Conservation (phyloP, 2,329 filamentous ascomycete genomes). For the Claviceps purpurea region DNA sequence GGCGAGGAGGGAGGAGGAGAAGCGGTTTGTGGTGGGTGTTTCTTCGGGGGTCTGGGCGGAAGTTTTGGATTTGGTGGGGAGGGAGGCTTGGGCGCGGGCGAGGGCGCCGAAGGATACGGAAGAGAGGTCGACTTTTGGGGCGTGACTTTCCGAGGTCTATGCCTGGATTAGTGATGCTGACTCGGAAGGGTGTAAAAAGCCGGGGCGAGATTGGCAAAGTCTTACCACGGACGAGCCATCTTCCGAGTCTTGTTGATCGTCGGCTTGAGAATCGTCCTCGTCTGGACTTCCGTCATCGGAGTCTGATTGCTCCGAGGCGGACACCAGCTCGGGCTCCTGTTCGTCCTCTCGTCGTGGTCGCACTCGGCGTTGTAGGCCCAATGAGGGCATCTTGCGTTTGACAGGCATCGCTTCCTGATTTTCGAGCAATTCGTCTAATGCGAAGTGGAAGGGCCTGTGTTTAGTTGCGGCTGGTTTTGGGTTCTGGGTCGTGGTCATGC, state of each 20-base stretch:
- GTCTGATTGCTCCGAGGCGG: conserved; percentile 10
- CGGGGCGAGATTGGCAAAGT: too few relatives aligned
- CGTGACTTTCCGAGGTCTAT: neutral
- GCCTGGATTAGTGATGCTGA: conserved; percentile 11
- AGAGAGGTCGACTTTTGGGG: conserved; percentile 31
- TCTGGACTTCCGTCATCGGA: conserved; percentile 17
- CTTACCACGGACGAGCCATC: conserved; percentile 17
- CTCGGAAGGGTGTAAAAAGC: neutral
- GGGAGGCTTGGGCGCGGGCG: conserved; percentile 66
- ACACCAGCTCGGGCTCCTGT: conserved; percentile 22
- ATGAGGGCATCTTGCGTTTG: conserved; percentile 26
- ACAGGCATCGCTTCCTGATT: conserved; percentile 14
- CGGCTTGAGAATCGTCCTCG: conserved; percentile 15
- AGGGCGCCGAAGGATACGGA: conserved; percentile 80
- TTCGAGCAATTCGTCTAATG: neutral
- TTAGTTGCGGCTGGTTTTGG: neutral
- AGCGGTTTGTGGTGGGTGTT: neutral
- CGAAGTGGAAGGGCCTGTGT: neutral
- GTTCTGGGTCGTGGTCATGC: neutral
- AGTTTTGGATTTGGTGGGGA: conserved; percentile 23
- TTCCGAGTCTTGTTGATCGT: conserved; percentile 18
- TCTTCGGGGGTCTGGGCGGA: neutral
- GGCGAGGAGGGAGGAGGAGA: neutral
- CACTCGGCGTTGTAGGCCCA: conserved; percentile 28
- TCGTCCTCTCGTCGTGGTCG: conserved; percentile 31